Base-by-base conservation (phyloP, 805 yeast genomes). In the Metschnikowia koreensis region DNA sequence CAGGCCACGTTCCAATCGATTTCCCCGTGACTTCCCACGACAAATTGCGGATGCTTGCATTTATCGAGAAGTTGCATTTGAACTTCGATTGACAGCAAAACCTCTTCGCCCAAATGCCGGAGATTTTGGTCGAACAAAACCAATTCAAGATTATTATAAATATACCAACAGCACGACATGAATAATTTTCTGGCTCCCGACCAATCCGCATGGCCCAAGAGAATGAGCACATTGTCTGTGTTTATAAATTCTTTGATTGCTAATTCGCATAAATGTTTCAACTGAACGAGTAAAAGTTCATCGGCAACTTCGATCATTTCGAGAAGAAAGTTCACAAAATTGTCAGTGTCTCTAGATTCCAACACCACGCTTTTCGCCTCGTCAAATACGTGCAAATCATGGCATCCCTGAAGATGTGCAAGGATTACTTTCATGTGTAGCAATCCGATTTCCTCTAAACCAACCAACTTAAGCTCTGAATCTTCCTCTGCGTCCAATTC, bases 91-190 rank as follows among this genome's bases (percentile, higher is more conserved):
- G 58, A 60, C 6, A 46, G 38, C 28, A 71, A 39, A 6, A 69
- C 28, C 1, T 66, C 69, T 15, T 52, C 52, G 7, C 70, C 68
- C 15, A 73, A 54, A 13, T 65, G 70, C 27, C 58, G 52, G 46
- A 71, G 59, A 7, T 62, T 41, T 2, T 63, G 53, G 49, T 83
- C 84, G 48, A 82, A 78, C 34, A 90, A 68, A 13, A 88, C 60
- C 3, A 81, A 62, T 31, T 84, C 90, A 50, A 87, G 68, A 63
- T 89, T 89, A 56, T 80, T 76, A 57, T 80, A 82, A 11, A 89
- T 73, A 58, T 80, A 87, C 84, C 89, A 84, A 27, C 84, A 69
- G 62, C 96, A 81, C 48, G 81, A 79, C 46, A 76, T 74, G 53
- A 82, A 74, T 37, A 91, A 65, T 56, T 84, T 80, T 11, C 67